Evolutionary conservation across 2,329 filamentous ascomycete species (phyloP).

Genomic region (Ilyonectria destructans): DNA sequence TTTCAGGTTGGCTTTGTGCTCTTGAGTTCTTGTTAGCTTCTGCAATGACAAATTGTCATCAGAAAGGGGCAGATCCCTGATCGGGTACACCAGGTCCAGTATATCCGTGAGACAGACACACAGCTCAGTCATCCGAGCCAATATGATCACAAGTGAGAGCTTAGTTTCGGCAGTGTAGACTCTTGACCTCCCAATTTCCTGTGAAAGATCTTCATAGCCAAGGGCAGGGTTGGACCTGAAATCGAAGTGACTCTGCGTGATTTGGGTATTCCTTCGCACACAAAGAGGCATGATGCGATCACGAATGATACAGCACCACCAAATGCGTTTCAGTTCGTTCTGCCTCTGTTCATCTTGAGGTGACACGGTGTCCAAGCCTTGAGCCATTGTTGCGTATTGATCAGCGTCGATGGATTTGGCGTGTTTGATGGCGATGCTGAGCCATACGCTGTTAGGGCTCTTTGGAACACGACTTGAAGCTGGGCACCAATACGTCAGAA

Average conservation of each 20-base stretch:
- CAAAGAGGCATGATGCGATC: slow-evolving; percentile 22
- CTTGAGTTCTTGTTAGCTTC: slow-evolving; percentile 33
- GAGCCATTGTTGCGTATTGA: not conserved
- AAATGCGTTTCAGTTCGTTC: slow-evolving; percentile 3
- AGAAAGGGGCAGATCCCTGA: slow-evolving; percentile 29
- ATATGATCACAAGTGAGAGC: slow-evolving; percentile 36
- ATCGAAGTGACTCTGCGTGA: not conserved
- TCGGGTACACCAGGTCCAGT: slow-evolving; percentile 37
- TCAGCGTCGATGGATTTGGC: not conserved
- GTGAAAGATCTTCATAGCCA: not conserved
- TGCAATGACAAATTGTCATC: slow-evolving; percentile 31
- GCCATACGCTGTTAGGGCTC: not conserved
- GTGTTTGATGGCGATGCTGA: slow-evolving; percentile 1
- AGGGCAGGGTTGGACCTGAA: not conserved
- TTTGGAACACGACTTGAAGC: not conserved
- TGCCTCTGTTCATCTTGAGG: not conserved
- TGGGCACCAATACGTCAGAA: slow-evolving; percentile 15
- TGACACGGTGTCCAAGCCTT: no score
- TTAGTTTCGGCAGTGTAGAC: slow-evolving; percentile 38
- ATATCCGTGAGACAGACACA: slow-evolving; percentile 40
- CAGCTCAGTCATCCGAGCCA: slow-evolving; percentile 36
- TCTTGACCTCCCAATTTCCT: not conserved
- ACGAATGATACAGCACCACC: slow-evolving; percentile 17
- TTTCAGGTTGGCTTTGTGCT: slow-evolving; percentile 26
- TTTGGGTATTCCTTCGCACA: slow-evolving; percentile 6